These are phyloP conservation scores for Leccinum aurantiacum DNA, from an alignment of 768 basidiomycete genomes.

Conservation along the genomic window DNA sequence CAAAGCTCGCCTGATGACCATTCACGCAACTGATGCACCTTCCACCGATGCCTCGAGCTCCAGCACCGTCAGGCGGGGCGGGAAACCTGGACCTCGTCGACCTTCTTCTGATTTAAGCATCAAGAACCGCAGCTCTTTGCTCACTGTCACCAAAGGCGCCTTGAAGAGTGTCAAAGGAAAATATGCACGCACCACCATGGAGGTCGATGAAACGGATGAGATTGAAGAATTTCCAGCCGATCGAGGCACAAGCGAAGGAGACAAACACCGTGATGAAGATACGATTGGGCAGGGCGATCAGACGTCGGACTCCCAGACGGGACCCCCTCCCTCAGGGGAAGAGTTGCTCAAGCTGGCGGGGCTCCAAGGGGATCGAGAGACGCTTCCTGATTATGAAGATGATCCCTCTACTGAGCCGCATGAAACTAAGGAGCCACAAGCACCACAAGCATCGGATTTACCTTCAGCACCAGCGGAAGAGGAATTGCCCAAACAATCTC, in stretches of 20 bases:
- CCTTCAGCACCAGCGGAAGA: conserved; percentile 1
- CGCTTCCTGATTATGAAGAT: conserved; percentile 62
- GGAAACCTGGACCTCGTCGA: conserved; percentile 51
- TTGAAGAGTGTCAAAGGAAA: conserved; percentile 52
- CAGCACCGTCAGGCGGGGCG: conserved; percentile 11
- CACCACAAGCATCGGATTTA: conserved; percentile 9
- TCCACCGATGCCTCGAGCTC: conserved; percentile 14
- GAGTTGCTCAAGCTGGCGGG: conserved; percentile 57
- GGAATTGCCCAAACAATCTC: background rate
- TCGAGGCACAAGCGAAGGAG: conserved; percentile 2
- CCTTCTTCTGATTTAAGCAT: conserved; percentile 44
- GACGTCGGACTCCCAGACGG: conserved; percentile 4
- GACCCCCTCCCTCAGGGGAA: conserved; percentile 35
- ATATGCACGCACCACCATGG: conserved; percentile 23
- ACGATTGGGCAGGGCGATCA: conserved; percentile 10
- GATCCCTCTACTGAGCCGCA: conserved; percentile 25
- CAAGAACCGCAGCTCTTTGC: conserved; percentile 50
- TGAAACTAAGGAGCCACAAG: conserved; percentile 2
- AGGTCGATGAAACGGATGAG: conserved; percentile 22
- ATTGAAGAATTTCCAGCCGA: conserved; percentile 13
- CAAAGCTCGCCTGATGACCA: conserved; percentile 46
- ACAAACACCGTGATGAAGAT: conserved; percentile 20
- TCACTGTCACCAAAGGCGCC: conserved; percentile 52
- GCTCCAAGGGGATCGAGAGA: conserved; percentile 38
- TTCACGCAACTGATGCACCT: conserved; percentile 6